These are phyloP conservation scores for Panus rudis DNA, from an alignment of 768 basidiomycete genomes.

Conservation along the genomic window DNA sequence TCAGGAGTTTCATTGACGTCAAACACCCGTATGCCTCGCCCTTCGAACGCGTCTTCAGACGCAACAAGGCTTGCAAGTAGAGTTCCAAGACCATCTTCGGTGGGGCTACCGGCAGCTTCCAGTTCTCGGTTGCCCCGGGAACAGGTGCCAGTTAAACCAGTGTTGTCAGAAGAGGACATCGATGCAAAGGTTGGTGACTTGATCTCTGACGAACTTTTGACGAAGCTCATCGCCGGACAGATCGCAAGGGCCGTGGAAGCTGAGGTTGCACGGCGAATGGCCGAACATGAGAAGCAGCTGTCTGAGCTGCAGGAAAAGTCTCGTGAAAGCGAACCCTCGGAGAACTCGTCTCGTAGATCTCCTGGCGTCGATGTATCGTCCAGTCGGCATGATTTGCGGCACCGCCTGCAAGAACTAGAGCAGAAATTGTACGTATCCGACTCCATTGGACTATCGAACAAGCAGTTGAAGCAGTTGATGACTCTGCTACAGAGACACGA, in stretches of 20 bases:
- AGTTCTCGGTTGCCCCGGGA: conserved; percentile 18
- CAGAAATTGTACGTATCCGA: conserved; percentile 54
- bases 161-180: conserved; percentile 63
- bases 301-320: conserved; percentile 26
- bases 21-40: too few relatives aligned
- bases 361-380: conserved; percentile 44
- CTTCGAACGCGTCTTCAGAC: too few relatives aligned
- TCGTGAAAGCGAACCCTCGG: conserved; percentile 28
- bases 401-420: conserved; percentile 62
- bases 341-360: conserved; percentile 55
- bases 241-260: conserved; percentile 69
- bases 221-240: conserved; percentile 26
- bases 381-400: conserved; percentile 61
- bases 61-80: too few relatives aligned
- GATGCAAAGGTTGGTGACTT: conserved; percentile 53
- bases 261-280: conserved; percentile 64
- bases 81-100: too few relatives aligned
- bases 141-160: conserved; percentile 14
- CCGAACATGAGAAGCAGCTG: conserved; percentile 24
- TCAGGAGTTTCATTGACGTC: too few relatives aligned
- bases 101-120: too few relatives aligned
- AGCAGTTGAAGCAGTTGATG: too few relatives aligned
- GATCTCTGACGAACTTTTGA: background rate
- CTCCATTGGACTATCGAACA: background rate
- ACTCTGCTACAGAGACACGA: conserved; percentile 47